phyloP scores from a whole-genome alignment of 768 basidiomycete species.

The Amanita thiersii region DNA sequence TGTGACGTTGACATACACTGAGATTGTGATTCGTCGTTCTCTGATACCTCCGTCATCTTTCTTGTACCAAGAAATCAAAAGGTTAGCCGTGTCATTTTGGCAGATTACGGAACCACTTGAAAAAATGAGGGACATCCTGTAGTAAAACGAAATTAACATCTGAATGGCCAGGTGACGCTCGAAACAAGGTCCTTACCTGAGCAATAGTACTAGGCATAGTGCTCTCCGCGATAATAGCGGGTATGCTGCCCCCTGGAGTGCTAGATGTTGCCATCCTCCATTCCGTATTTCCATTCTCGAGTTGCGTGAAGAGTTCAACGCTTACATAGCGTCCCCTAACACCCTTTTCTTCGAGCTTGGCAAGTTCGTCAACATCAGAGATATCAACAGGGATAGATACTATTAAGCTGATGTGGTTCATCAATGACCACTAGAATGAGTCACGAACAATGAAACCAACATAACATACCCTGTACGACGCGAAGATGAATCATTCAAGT shows the following conservation, averaged over 20 bases:
- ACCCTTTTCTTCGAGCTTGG: constrained; percentile 54
- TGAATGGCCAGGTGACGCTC: background rate
- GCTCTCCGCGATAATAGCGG: constrained; percentile 52
- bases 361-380: constrained; percentile 46
- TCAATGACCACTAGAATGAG: constrained; percentile 13
- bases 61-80: background rate
- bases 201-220: constrained; percentile 58
- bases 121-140: constrained; percentile 68
- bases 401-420: constrained; percentile 24
- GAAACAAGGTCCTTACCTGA: constrained; percentile 29
- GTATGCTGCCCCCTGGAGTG: constrained; percentile 62
- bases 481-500: constrained; percentile 39
- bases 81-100: constrained; percentile 7
- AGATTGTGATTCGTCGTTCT: no score
- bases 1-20: no score
- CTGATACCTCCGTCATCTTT: no score
- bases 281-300: constrained; percentile 55
- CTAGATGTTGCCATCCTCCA: constrained; percentile 81
- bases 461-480: constrained; percentile 54
- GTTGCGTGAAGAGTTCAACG: constrained; percentile 58
- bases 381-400: constrained; percentile 69
- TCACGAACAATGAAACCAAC: constrained; percentile 11
- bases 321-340: constrained; percentile 62
- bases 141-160: background rate
- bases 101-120: constrained; percentile 50